A percentile compares a stretch with the other conserved stretches of the same genome.
phyloP scores from a whole-genome alignment of 345 rosid genomes.

The Brassica napus region Da-Ae NC_063448.1:42726001-42726500 shows the following conservation, averaged over 20 bases:
- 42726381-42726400: not conserved
- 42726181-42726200: slow-evolving; percentile 58
- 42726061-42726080: slow-evolving; percentile 67
- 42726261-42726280: slow-evolving; percentile 7
- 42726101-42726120: not conserved
- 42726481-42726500: slow-evolving; percentile 11
- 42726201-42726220: slow-evolving; percentile 50
- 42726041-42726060: slow-evolving; percentile 58
- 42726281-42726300: not conserved
- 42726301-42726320: slow-evolving; percentile 27
- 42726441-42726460: not conserved
- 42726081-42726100: slow-evolving; percentile 63
- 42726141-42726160: not conserved
- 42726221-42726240: slow-evolving; percentile 76
- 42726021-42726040: slow-evolving; percentile 79
- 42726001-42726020: slow-evolving; percentile 73
- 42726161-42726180: not conserved
- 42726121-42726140: not conserved
- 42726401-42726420: not conserved
- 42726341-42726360: slow-evolving; percentile 28
- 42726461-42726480: slow-evolving; percentile 5
- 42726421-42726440: slow-evolving; percentile 7
- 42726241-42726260: slow-evolving; percentile 56
- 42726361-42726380: slow-evolving; percentile 30
- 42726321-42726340: slow-evolving; percentile 25